Base-by-base conservation (phyloP, 176 grass and related monocot genomes). In the Cocos nucifera region DNA sequence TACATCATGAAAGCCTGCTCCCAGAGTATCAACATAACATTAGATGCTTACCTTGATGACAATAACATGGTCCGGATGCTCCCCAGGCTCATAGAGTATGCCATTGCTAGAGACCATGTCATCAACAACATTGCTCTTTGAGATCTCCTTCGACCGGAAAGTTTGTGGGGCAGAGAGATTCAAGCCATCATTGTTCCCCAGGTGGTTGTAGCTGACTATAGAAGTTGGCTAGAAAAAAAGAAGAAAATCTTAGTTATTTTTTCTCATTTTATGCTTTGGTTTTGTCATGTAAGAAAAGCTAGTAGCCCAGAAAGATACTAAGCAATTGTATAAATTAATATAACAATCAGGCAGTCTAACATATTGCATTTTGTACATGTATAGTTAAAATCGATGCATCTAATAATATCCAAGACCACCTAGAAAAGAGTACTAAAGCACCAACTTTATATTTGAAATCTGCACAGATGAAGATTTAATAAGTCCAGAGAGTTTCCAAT, bases 71-170 rank as follows among this genome's bases (percentile, higher is more conserved):
- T 97, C 84, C 6, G 93, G 93, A 53, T 97, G 93, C 51, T 97
- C 93, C 59, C 93, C 93, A 0, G 87, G 84, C 82, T 91, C 87
- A 14, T 83, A 97, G 52, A 97, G 76, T 63, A 97, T 91, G 35
- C 74, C 87, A 25, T 97, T 97, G 73, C 93, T 97, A 9, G 93
- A 85, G 30, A 97, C 93, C 87, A 97, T 97, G 67, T 97, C 93
- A 73, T 97, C 93, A 6, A 97, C 93, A 19, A 97, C 93, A 32
- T 91, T 97, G 27, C 93, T 97, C 69, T 97, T 97, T 22, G 93
- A 97, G 66, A 97, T 97, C 81, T 97, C 93, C 72, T 97, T 97
- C 23, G 93, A 97, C 53, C 87, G 67, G 61, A 97, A 97, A 39
- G 93, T 97, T 72, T 97, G 93, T 5, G 93, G 93, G 15, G 93